Base-by-base conservation (phyloP, 805 yeast genomes). In the Lipomyces mesembrius region DNA sequence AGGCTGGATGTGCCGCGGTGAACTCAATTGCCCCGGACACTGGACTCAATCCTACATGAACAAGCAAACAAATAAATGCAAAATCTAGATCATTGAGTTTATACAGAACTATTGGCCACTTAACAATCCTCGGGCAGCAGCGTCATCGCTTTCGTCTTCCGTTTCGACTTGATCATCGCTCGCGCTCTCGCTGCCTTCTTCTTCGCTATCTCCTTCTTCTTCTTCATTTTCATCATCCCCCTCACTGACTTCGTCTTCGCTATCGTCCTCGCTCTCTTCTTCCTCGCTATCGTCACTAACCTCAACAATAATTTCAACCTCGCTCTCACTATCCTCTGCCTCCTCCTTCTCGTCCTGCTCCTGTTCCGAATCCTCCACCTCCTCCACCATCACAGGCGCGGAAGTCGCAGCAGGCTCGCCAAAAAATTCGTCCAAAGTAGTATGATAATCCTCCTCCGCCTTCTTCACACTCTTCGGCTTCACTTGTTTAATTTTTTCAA, bases 401-500 rank as follows among this genome's bases (percentile, higher is more conserved):
- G 67, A 39, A 55, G 64, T 34, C 12, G 25, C 60, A 22, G 81
- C 78, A 14, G 83, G 78, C 66, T 83, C 83, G 1, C 84, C 89
- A 72, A 93, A 87, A 76, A 93, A 93, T 68, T 93, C 98, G 74
- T 93, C 98, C 65, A 93, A 79, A 27, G 75, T 70, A 34, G 65
- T 66, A 51, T 67, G 74, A 37, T 61, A 63, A 49, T 61, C 72
- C 49, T 61, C 60, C 34, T 58, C 27, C 27, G 43, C 2, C n/a
- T n/a, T 20, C 60, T 52, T 55, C 37, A 20, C 35, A 12, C 34
- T 51, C 43, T 59, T 64, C 39, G 63, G 37, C 43, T 53, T 57
- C 54, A 22, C 59, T 35, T 32, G 53, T 5, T 49, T 37, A 0
- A 52, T 32, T 14, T 35, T 20, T 11, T 57, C 51, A 22, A 57